Base-by-base conservation (phyloP, 768 basidiomycete genomes). In the Termitomyces heimii region DNA sequence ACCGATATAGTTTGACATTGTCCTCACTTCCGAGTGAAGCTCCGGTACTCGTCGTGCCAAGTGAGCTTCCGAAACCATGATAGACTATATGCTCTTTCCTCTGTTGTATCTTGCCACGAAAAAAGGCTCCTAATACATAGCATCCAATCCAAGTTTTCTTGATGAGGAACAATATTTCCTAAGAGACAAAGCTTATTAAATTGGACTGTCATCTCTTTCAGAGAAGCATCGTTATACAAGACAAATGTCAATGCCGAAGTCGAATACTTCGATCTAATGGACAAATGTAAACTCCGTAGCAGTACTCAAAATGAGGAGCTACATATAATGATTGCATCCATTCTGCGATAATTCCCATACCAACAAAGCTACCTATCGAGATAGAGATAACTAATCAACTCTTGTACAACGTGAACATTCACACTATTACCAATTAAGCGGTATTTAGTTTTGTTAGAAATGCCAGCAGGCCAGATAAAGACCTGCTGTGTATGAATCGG, bases 371-470 rank as follows among this genome's bases (percentile, higher is more conserved):
- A 57, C 16, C 28, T n/a, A n/a, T 57, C 49, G 35, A 57, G 56
- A 22, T 47, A 82, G 43, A 92, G 70, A 68, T 85, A 87, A 40
- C 75, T 68, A 42, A 92, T 77, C 52, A 91, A 72, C 58, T 75
- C 71, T 51, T 78, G 75, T 0, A 92, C 84, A 12, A 92, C 89
- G 55, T 74, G 74, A 7, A 92, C 88, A 68, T 92, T 92, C 8
- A 92, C 83, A 56, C 89, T 91, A 68, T 92, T 93, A 18, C 91
- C 91, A 54, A 92, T 85, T 29, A 92, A 73, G 47, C 82, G 79
- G 61, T 92, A 92, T 66, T 83, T 85, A 10, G 86, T 82, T 69
- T 88, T 91, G 1, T 65, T 77, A 3, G 87, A 83, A 10, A 89
- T 69, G 2, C 67, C 67, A 7, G 68, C 62, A 4, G 89, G 89